Percentiles rank a stretch among this genome's conserved stretches.
Conservation (phyloP, 202 grass and related monocot genomes). For the Musa balbisiana region DNA sequence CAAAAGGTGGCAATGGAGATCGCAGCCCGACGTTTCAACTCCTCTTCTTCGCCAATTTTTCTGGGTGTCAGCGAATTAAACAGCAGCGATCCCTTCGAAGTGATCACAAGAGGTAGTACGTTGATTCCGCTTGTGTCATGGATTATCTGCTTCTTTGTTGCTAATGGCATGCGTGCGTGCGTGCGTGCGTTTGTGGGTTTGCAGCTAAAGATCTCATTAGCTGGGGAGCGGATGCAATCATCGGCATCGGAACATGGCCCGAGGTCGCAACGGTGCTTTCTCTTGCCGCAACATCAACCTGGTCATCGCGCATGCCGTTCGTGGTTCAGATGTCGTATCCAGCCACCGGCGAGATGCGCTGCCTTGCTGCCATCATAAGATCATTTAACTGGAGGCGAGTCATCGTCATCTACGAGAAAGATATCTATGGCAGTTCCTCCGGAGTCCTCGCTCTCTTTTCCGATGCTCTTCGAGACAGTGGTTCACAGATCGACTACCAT, state of each 20-base stretch:
- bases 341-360: background rate
- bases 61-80: background rate
- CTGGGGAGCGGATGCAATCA: slow-evolving; percentile 24
- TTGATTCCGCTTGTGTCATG: too few species aligned
- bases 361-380: slow-evolving; percentile 19
- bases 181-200: background rate
- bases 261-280: slow-evolving; percentile 9
- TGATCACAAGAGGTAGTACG: background rate
- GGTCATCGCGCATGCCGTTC: background rate
- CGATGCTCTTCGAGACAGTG: slow-evolving; percentile 5
- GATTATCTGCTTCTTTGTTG: too few species aligned
- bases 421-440: slow-evolving; percentile 19
- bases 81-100: background rate
- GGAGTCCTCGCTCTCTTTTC: slow-evolving; percentile 10
- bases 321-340: slow-evolving; percentile 32
- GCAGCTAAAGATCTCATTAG: slow-evolving; percentile 26
- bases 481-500: slow-evolving; percentile 24
- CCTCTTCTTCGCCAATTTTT: slow-evolving; percentile 1
- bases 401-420: slow-evolving; percentile 28
- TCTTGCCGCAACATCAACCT: background rate
- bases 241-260: slow-evolving; percentile 19
- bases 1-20: slow-evolving; percentile 22
- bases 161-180: too few species aligned
- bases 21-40: slow-evolving; percentile 7
- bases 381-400: slow-evolving; percentile 28